Evolutionary conservation across 768 basidiomycete genomes (phyloP), one percentile per base, ranked within the genome.

Genomic region (Sistotremastrum suecicum): DNA sequence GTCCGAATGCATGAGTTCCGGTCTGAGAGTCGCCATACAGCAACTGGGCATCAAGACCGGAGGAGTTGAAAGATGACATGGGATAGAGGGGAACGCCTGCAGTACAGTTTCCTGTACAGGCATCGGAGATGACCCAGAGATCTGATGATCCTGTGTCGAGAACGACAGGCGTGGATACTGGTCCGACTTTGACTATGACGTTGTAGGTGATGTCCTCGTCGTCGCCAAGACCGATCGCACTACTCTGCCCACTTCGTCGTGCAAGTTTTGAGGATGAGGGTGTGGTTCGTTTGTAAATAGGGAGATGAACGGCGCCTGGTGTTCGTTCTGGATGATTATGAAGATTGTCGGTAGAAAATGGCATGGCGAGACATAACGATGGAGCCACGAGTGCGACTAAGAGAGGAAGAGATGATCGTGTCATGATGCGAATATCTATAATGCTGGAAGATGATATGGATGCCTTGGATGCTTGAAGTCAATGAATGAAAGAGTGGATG

Each of bases 71-170:
- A 5, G 60, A 48, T 1, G 56, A 51, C 53, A 29, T 71, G 1
- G 72, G 67, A 54, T 80, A 83, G 29, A 75, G 56, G 4, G 71
- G 63, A 2, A 70, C 57, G 2, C 53, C 58, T 3, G 61, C 48
- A 43, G 68, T 69, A 48, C 66, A 70, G 2, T 64, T 52, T n/a
- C 54, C 51, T 7, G 58, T 60, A 56, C 80, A 85, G 0, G 68
- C 61, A 42, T 76, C 69, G 0, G 80, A 80, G 30, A 78, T 59
- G 7, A 80, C 69, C 84, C 84, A 87, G 4, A 85, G 57, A 54
- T 87, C 83, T 4, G 83, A 77, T 2, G 83, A 86, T 39, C 83
- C 83, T 2, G 82, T 83, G 51, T 86, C 83, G 8, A 85, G 62
- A 34, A 84, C 68, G 8, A 85, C 61, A 10, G 81, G 71, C 5